Evolutionary conservation across 2,329 filamentous ascomycete genomes (phyloP), one percentile per base, ranked within the genome.

Genomic region (Cordyceps fumosorosea): DNA sequence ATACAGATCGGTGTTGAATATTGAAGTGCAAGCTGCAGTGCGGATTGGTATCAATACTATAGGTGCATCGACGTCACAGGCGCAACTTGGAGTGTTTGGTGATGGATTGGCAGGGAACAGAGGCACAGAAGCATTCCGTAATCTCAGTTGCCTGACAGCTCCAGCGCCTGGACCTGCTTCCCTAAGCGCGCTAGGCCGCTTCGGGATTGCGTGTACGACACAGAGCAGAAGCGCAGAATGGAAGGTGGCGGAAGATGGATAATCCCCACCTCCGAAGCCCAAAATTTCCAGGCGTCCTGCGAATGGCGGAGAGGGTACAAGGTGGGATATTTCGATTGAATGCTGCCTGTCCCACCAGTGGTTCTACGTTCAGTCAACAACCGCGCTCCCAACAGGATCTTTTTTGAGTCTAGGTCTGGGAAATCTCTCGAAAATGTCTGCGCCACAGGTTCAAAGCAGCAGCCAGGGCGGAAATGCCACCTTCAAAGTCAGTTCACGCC

Each of bases 401-500:
- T 62, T 51, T 53, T 54, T 37, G 40, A 56, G 40, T 22, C 52
- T 44, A 55, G 32, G 47, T 53, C 29, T 24, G 45, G 54, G 51
- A 61, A 81, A 79, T 76, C 75, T 78, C 68, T 75, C 76, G 67
- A 75, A 67, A 57, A 77, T 77, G 75, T 76, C 80, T 75, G 76
- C 80, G 67, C 65, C 62, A 64, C 70, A 72, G 64, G 57, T 64
- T 50, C 56, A 66, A 60, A 56, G 59, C n/a, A 67, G 67, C 63
- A 75, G 75, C 67, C 72, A 68, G 70, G 76, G 75, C 67, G 74
- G 77, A 66, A 83, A 84, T 78, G 78, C 80, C 69, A 78, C 83
- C 66, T 86, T 86, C 74, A 81, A 81, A 71, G 83, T 85, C 77
- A 66, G 78, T 67, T 55, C 51, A 73, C 72, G 70, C 62, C 47